A percentile compares a stretch with the other conserved stretches of the same genome.
Conservation (phyloP, 176 grass and related monocot species). For the Musa troglodytarum region DNA sequence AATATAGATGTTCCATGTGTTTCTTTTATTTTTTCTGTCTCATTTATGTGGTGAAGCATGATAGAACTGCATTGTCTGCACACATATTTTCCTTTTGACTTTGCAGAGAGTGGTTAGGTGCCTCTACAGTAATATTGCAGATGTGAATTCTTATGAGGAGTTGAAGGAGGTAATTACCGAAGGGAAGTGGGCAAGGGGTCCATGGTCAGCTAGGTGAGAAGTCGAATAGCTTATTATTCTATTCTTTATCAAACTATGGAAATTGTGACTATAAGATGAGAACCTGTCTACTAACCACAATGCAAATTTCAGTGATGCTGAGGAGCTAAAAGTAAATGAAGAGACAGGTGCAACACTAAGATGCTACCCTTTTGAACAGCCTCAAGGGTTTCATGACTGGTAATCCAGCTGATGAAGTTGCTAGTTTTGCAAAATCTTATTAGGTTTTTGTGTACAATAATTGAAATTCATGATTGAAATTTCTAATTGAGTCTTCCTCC, state of each 20-base stretch:
- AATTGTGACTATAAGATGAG: neutral
- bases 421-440: slow-evolving; percentile 91
- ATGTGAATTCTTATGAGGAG: slow-evolving; percentile 74
- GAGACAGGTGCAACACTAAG: slow-evolving; percentile 88
- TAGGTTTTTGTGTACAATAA: slow-evolving; percentile 20
- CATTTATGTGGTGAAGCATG: too few relatives aligned
- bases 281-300: neutral
- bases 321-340: slow-evolving; percentile 95
- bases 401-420: slow-evolving; percentile 71
- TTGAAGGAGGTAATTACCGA: slow-evolving; percentile 73
- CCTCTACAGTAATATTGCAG: slow-evolving; percentile 68
- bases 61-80: too few relatives aligned
- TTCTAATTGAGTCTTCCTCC: too few relatives aligned
- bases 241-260: neutral
- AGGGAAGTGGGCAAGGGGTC: slow-evolving; percentile 95
- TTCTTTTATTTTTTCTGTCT: too few relatives aligned
- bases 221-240: neutral
- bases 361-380: slow-evolving; percentile 93
- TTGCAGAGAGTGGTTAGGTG: neutral
- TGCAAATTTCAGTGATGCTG: slow-evolving; percentile 49
- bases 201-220: slow-evolving; percentile 85
- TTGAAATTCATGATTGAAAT: too few relatives aligned
- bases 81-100: too few relatives aligned
- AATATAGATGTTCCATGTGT: too few relatives aligned
- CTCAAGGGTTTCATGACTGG: slow-evolving; percentile 80